Evolutionary conservation across 1,284 basidiomycete species (phyloP).

Genomic region (Lentinula novae-zelandiae): DNA sequence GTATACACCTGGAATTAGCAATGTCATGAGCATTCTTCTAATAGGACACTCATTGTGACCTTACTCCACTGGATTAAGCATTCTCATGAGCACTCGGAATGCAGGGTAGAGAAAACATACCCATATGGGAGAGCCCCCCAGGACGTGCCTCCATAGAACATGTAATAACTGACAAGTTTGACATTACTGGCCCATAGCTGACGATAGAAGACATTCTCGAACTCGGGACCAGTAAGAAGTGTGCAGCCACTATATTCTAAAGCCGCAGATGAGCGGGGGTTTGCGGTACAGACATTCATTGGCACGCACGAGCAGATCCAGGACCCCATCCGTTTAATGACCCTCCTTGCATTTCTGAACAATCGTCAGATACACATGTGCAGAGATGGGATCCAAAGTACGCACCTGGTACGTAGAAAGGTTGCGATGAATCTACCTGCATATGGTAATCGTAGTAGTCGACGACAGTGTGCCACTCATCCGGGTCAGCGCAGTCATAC

Average conservation of each 20-base stretch:
- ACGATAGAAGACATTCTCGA: constrained; percentile 72
- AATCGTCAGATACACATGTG: constrained; percentile 36
- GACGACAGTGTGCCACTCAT: constrained; percentile 24
- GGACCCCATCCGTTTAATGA: constrained; percentile 75
- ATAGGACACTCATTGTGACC: constrained; percentile 38
- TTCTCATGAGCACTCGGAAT: background rate
- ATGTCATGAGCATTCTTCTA: constrained; percentile 36
- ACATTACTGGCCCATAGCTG: constrained; percentile 75
- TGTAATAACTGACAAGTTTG: constrained; percentile 76
- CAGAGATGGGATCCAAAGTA: background rate
- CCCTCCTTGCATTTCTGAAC: constrained; percentile 45
- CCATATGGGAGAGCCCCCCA: constrained; percentile 70
- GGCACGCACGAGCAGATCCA: constrained; percentile 46
- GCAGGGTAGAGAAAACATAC: constrained; percentile 42
- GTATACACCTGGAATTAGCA: constrained; percentile 47
- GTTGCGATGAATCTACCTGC: constrained; percentile 50
- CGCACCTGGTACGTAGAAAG: constrained; percentile 62
- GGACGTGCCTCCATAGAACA: constrained; percentile 58
- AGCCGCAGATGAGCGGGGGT: background rate
- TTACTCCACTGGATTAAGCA: constrained; percentile 12
- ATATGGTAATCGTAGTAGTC: constrained; percentile 3
- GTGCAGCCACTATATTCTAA: constrained; percentile 26
- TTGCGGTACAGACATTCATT: background rate
- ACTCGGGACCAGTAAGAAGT: constrained; percentile 64
- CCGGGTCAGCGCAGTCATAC: constrained; percentile 53